These are phyloP conservation scores for Apiospora marii DNA, from an alignment of 2,329 filamentous ascomycete species.

Conservation along the genomic window DNA sequence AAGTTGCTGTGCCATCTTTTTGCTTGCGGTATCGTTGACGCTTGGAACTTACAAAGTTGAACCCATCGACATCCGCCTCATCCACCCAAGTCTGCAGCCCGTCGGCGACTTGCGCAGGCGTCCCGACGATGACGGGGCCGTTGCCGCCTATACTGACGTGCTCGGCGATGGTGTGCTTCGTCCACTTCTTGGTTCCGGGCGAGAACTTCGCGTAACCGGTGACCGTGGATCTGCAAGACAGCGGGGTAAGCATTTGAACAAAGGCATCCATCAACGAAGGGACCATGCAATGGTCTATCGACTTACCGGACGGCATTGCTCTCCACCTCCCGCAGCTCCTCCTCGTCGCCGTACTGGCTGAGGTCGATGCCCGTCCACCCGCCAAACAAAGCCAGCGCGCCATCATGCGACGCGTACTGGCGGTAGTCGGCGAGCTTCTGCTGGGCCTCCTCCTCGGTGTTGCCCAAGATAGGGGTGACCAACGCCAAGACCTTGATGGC, in stretches of 20 bases:
- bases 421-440: conserved; percentile 69
- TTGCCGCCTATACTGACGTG: conserved; percentile 74
- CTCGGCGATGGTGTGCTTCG: conserved; percentile 73
- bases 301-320: conserved; percentile 50
- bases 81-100: conserved; percentile 71
- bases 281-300: not conserved
- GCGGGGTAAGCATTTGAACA: not conserved
- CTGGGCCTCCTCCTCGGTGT: conserved; percentile 70
- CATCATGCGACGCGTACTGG: conserved; percentile 66
- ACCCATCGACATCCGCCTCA: conserved; percentile 77
- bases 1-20: no score
- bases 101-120: conserved; percentile 70
- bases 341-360: conserved; percentile 47
- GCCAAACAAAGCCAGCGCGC: conserved; percentile 74
- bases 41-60: conserved; percentile 69
- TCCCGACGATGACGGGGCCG: conserved; percentile 70
- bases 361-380: conserved; percentile 73
- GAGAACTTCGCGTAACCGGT: conserved; percentile 64
- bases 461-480: conserved; percentile 70
- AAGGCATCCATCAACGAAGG: not conserved
- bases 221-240: conserved; percentile 54
- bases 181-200: conserved; percentile 72
- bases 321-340: conserved; percentile 49
- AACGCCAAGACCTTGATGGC: conserved; percentile 74
- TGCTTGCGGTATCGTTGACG: not conserved